Evolutionary conservation across 208 protist species (phyloP).

Genomic region (Naegleria fowleri): DNA sequence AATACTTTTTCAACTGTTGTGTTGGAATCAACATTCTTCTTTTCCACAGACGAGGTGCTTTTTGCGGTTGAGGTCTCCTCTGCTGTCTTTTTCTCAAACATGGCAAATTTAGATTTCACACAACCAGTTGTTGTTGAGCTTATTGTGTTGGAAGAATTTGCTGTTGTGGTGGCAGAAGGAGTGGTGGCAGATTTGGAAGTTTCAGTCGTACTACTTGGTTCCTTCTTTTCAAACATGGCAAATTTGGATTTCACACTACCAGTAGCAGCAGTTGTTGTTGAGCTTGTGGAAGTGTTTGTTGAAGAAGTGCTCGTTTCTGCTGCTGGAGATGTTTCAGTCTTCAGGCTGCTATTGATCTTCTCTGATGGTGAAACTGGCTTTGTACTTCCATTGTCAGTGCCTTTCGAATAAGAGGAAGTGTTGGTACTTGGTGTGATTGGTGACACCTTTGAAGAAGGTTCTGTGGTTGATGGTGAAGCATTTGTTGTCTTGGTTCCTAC

Average conservation of each 20-base stretch:
- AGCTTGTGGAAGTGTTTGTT: neutral
- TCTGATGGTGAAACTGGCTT: too few species aligned
- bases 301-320: too few species aligned
- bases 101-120: neutral
- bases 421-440: too few species aligned
- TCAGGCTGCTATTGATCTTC: too few species aligned
- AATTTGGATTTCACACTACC: neutral
- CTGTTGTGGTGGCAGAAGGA: neutral
- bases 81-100: too few species aligned
- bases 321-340: too few species aligned
- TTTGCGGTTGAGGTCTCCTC: too few species aligned
- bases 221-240: neutral
- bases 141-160: neutral
- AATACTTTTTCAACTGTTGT: too few species aligned
- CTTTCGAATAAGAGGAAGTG: too few species aligned
- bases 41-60: too few species aligned
- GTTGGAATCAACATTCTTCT: too few species aligned
- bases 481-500: neutral
- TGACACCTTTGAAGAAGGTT: neutral
- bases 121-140: neutral
- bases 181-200: neutral
- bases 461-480: neutral
- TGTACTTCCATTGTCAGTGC: too few species aligned
- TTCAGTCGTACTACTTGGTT: neutral
- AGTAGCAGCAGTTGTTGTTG: neutral